Evolutionary conservation across 306 rosid genomes (phyloP).

Genomic region (Cucurbita argyrosperma): DNA sequence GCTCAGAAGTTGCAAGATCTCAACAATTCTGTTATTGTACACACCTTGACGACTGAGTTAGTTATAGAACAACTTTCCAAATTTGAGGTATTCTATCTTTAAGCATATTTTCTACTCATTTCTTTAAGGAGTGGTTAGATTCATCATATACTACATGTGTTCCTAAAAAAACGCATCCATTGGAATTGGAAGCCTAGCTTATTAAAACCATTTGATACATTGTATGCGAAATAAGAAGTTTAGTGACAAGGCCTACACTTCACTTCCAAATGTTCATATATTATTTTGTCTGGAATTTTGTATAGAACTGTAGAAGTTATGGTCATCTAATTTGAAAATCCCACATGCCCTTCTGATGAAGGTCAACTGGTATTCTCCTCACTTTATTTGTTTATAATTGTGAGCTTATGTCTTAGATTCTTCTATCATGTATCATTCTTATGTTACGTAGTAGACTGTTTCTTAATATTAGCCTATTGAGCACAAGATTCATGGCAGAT

Average conservation of each 20-base stretch:
- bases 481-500: neutral
- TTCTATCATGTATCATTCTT: neutral
- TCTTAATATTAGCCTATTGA: neutral
- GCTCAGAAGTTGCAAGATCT: conserved; percentile 85
- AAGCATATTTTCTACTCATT: neutral
- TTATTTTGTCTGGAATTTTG: neutral
- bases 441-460: neutral
- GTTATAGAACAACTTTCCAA: conserved; percentile 52
- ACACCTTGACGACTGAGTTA: conserved; percentile 33
- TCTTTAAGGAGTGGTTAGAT: neutral
- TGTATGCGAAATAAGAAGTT: neutral
- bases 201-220: neutral
- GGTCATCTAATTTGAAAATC: neutral
- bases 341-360: neutral
- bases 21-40: conserved; percentile 71
- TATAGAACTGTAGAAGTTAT: neutral
- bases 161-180: neutral
- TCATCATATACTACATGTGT: neutral
- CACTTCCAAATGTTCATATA: neutral
- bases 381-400: neutral
- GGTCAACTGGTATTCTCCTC: neutral
- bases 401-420: neutral
- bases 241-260: neutral
- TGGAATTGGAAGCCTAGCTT: neutral
- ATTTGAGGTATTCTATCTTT: conserved; percentile 36